Percentiles rank a stretch among this genome's conserved stretches.
Conservation (phyloP, 805 yeast species). For the Diddensiella transvaalensis region DNA sequence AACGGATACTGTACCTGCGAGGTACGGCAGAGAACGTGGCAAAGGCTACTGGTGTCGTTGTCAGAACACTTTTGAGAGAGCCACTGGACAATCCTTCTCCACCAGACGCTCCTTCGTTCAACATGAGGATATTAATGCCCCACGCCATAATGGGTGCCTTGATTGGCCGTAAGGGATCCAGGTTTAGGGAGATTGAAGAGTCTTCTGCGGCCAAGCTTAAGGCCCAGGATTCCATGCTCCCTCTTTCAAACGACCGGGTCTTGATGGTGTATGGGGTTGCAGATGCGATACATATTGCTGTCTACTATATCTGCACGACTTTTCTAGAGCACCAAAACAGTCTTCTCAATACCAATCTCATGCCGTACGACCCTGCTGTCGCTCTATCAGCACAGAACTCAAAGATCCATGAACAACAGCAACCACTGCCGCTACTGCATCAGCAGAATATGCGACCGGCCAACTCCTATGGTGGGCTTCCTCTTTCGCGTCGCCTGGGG, state of each 20-base stretch:
- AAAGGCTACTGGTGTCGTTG: constrained; percentile 72
- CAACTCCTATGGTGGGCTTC: background rate
- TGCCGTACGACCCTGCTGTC: constrained; percentile 52
- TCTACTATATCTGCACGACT: constrained; percentile 68
- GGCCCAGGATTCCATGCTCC: constrained; percentile 69
- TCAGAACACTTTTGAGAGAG: constrained; percentile 62
- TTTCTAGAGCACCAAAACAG: constrained; percentile 54
- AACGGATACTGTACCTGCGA: constrained; percentile 66
- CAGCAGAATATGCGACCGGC: background rate
- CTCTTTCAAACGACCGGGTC: constrained; percentile 74
- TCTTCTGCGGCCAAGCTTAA: constrained; percentile 71
- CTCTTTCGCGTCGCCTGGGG: background rate
- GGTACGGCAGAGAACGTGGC: constrained; percentile 79
- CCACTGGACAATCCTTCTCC: constrained; percentile 62
- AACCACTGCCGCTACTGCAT: background rate
- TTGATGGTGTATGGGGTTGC: constrained; percentile 73
- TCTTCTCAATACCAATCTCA: constrained; percentile 9
- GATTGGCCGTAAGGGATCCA: constrained; percentile 72
- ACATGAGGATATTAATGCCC: constrained; percentile 64
- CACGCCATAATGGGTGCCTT: constrained; percentile 77
- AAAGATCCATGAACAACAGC: no score
- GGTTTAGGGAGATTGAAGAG: constrained; percentile 77
- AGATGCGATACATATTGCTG: constrained; percentile 82
- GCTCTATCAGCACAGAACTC: constrained; percentile 4
- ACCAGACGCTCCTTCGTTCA: constrained; percentile 50